phyloP scores from a whole-genome alignment of 108 stramenopile species.

The Cylindrotheca fusiformis region DNA sequence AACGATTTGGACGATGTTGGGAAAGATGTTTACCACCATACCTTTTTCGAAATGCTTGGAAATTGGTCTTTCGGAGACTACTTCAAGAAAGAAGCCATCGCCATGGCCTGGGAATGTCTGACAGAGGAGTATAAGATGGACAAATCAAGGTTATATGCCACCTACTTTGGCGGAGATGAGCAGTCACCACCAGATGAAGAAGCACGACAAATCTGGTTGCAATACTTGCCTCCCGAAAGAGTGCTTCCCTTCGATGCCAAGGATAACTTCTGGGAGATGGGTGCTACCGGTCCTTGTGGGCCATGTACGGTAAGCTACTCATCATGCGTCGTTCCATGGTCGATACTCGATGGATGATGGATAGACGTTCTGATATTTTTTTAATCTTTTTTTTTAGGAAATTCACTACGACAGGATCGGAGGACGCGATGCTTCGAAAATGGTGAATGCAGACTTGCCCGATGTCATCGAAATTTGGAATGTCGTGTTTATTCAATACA shows the following conservation, averaged over 20 bases:
- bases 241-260: constrained; percentile 93
- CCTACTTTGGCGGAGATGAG: constrained; percentile 98
- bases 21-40: constrained; percentile 99
- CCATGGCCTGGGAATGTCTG: constrained; percentile 95
- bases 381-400: constrained; percentile 51
- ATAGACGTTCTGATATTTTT: constrained; percentile 3
- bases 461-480: constrained; percentile 99
- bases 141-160: constrained; percentile 87
- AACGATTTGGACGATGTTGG: constrained; percentile 99
- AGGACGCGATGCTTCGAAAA: constrained; percentile 86
- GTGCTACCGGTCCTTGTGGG: constrained; percentile 98
- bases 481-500: constrained; percentile 99
- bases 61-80: constrained; percentile 99
- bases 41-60: constrained; percentile 99
- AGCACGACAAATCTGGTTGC: constrained; percentile 89
- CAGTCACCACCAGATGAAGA: constrained; percentile 85
- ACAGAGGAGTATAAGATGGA: constrained; percentile 89
- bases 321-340: neutral
- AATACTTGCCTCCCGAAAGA: constrained; percentile 87
- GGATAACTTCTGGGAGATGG: constrained; percentile 99
- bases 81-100: constrained; percentile 98
- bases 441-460: constrained; percentile 96
- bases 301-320: constrained; percentile 83
- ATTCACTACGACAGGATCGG: constrained; percentile 99
- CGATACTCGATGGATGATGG: neutral